Percentiles rank a stretch among this genome's conserved stretches.
These are phyloP conservation scores for Punica granatum DNA, from an alignment of 345 rosid species.

Conservation along the genomic window DNA sequence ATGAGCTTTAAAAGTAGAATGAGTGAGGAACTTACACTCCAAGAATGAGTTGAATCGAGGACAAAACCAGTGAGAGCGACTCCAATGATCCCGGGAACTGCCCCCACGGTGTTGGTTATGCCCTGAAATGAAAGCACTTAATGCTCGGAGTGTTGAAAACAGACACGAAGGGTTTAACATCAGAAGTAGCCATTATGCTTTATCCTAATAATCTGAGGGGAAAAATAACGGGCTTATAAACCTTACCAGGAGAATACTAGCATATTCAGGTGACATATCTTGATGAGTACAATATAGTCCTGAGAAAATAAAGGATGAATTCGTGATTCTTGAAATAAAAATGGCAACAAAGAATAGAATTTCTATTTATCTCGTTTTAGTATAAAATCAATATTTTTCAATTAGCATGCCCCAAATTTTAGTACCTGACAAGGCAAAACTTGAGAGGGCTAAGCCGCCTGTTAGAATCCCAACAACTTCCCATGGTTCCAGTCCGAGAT, in stretches of 20 bases:
- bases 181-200: too few species aligned
- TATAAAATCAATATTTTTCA: too few species aligned
- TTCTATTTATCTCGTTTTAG: too few species aligned
- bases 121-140: conserved; percentile 35
- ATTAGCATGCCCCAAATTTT: neutral
- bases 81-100: conserved; percentile 86
- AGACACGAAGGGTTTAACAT: too few species aligned
- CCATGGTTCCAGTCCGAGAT: conserved; percentile 92
- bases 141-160: too few species aligned
- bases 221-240: neutral
- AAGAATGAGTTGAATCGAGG: conserved; percentile 86
- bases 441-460: conserved; percentile 78
- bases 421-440: conserved; percentile 89
- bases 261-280: conserved; percentile 92
- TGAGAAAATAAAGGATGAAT: conserved; percentile 14
- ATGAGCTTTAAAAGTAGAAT: neutral
- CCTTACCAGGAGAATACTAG: conserved; percentile 81
- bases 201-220: too few species aligned
- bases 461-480: conserved; percentile 83
- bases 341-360: too few species aligned
- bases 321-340: neutral
- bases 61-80: conserved; percentile 90
- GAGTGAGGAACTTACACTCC: conserved; percentile 67
- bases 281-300: conserved; percentile 95
- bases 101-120: conserved; percentile 86